Evolutionary conservation across 208 protist genomes (phyloP).

Genomic region (Leishmania mexicana): DNA sequence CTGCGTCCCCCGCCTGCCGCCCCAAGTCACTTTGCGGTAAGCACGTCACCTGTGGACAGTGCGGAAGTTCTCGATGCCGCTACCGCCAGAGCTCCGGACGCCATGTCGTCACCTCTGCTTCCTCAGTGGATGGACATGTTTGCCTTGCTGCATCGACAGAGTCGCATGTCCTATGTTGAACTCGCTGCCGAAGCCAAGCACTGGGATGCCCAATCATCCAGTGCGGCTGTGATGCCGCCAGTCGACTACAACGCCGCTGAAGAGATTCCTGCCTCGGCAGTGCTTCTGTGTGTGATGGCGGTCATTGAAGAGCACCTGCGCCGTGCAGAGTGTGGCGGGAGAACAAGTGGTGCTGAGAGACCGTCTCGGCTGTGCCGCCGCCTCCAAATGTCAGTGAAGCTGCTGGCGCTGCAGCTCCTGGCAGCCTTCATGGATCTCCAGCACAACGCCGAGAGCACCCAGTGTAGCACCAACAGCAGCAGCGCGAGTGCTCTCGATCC

Average conservation of each 20-base stretch:
- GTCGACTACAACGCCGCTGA: conserved; percentile 26
- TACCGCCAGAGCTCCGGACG: not conserved
- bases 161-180: conserved; percentile 28
- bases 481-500: not conserved
- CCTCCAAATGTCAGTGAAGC: conserved; percentile 23
- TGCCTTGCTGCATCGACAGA: conserved; percentile 44
- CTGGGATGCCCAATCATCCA: conserved; percentile 12
- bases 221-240: conserved; percentile 10
- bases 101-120: not conserved
- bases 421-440: conserved; percentile 11
- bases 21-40: not conserved
- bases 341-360: not conserved
- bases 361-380: conserved; percentile 8
- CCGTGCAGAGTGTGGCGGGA: conserved; percentile 9
- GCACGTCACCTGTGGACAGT: not conserved
- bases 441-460: not conserved
- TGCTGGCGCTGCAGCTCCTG: conserved; percentile 25
- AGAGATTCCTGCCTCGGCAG: conserved; percentile 14
- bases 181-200: conserved; percentile 9
- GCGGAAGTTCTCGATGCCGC: not conserved
- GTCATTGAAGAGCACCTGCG: conserved; percentile 45
- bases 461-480: conserved; percentile 14
- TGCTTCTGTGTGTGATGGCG: conserved; percentile 29
- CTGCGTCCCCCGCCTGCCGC: conserved; percentile 2
- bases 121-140: conserved; percentile 35